These are phyloP conservation scores for Asterophora parasitica DNA, from an alignment of 768 basidiomycete species.

Conservation along the genomic window DNA sequence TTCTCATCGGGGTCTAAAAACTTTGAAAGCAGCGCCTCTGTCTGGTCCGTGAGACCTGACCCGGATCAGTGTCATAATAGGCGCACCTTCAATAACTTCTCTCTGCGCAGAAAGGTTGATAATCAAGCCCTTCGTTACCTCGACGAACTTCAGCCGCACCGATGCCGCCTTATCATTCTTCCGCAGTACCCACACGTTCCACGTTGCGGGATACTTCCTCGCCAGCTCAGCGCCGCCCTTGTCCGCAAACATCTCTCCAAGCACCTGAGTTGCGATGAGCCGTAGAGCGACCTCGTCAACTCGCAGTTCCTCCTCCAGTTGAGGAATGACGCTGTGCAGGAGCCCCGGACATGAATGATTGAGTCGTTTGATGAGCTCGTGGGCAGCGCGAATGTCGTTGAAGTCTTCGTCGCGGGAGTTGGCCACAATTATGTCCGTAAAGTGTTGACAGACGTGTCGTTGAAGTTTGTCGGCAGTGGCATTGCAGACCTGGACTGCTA, in stretches of 20 bases:
- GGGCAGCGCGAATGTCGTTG: conserved; percentile 68
- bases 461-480: conserved; percentile 81
- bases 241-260: conserved; percentile 90
- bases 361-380: conserved; percentile 81
- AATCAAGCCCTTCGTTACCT: conserved; percentile 58
- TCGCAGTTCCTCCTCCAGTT: conserved; percentile 85
- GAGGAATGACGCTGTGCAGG: conserved; percentile 86
- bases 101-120: conserved; percentile 61
- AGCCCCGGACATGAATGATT: conserved; percentile 76
- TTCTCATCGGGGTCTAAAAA: conserved; percentile 87
- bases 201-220: conserved; percentile 76
- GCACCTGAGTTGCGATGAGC: conserved; percentile 74
- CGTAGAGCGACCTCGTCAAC: conserved; percentile 71
- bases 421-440: conserved; percentile 80
- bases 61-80: not conserved
- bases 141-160: conserved; percentile 79
- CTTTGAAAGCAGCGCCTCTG: conserved; percentile 60
- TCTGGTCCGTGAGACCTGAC: not conserved
- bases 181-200: conserved; percentile 79
- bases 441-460: conserved; percentile 86
- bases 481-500: conserved; percentile 85
- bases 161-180: conserved; percentile 67
- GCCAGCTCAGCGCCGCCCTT: conserved; percentile 69
- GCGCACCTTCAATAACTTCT: conserved; percentile 67
- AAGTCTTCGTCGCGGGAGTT: conserved; percentile 58